Evolutionary conservation across 75 land plant species (phyloP).

Genomic region (Pinus albicaulis): DNA sequence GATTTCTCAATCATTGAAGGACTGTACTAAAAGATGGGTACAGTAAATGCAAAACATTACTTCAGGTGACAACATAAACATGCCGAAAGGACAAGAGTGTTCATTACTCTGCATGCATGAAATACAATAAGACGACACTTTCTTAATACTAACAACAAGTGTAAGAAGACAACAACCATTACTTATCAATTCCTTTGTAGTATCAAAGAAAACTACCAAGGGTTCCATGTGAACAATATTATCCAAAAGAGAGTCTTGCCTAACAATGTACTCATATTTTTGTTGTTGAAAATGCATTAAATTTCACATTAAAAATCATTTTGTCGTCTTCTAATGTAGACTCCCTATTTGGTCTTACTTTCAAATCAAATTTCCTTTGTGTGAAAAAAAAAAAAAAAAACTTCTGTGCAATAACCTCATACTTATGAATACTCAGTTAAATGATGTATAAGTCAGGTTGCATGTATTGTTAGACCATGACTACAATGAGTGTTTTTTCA

Average conservation of each 20-base stretch:
- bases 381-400: too few relatives aligned
- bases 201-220: neutral
- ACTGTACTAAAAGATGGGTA: neutral
- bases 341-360: too few relatives aligned
- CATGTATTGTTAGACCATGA: too few relatives aligned
- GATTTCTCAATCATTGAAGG: neutral
- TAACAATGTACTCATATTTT: too few relatives aligned
- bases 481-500: too few relatives aligned
- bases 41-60: conserved; percentile 1
- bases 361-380: too few relatives aligned
- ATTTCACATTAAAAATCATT: too few relatives aligned
- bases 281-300: too few relatives aligned
- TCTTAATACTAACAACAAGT: neutral
- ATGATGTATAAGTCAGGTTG: too few relatives aligned
- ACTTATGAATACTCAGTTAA: too few relatives aligned
- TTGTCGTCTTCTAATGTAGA: too few relatives aligned
- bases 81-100: neutral
- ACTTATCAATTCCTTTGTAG: neutral
- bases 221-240: neutral
- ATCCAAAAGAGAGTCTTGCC: neutral
- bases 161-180: neutral
- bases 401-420: too few relatives aligned
- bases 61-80: neutral
- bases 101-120: neutral
- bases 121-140: neutral